phyloP scores from a whole-genome alignment of 768 basidiomycete species.

The Mycena maculata region DNA sequence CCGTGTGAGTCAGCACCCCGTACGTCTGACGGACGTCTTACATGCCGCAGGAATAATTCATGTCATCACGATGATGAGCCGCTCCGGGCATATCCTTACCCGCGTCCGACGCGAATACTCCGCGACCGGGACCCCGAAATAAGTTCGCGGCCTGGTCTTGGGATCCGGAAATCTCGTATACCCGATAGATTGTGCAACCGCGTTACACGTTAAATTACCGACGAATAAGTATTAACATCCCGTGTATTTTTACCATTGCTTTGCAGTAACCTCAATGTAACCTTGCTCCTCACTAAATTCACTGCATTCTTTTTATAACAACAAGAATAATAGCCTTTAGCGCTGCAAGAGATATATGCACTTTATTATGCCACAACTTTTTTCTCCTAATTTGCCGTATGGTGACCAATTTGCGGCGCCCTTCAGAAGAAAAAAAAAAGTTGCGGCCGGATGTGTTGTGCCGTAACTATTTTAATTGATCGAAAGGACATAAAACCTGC shows the following conservation, averaged over 20 bases:
- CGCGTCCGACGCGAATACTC: not conserved
- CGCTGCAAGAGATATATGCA: too few relatives aligned
- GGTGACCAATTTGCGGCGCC: too few relatives aligned
- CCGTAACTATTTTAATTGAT: too few relatives aligned
- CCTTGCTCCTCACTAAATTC: too few relatives aligned
- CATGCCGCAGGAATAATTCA: conserved; percentile 1
- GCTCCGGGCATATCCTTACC: not conserved
- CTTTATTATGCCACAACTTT: too few relatives aligned
- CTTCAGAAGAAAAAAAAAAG: too few relatives aligned
- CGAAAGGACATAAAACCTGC: too few relatives aligned
- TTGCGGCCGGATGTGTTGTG: too few relatives aligned
- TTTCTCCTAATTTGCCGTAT: too few relatives aligned
- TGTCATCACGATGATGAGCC: not conserved
- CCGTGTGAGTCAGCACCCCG: not conserved
- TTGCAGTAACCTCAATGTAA: too few relatives aligned
- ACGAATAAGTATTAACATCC: not conserved
- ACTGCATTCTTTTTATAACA: too few relatives aligned
- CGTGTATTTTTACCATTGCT: conserved; percentile 16
- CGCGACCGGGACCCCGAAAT: conserved; percentile 17
- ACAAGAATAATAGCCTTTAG: too few relatives aligned
- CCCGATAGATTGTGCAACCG: conserved; percentile 58
- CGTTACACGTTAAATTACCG: conserved; percentile 39
- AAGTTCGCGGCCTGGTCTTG: conserved; percentile 17
- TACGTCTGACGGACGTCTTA: not conserved
- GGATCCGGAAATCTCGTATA: conserved; percentile 55